Evolutionary conservation across 352 stramenopile genomes (phyloP).

Genomic region (Globisporangium middletonii): DNA sequence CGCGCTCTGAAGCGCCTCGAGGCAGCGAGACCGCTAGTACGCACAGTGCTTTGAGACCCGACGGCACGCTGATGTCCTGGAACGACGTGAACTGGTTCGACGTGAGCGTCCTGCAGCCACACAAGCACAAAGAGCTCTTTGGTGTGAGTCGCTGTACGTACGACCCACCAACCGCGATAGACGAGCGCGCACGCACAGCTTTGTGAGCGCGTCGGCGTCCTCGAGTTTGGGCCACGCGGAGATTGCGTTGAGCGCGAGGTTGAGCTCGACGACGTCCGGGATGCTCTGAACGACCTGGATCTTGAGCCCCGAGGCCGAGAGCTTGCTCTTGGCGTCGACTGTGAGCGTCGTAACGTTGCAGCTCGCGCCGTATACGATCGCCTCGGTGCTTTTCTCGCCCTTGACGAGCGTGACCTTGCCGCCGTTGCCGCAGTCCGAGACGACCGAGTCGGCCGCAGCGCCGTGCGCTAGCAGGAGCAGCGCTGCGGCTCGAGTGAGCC

Average conservation of each 20-base stretch:
- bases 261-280: conserved; percentile 42
- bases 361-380: conserved; percentile 26
- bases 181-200: conserved; percentile 25
- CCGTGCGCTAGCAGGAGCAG: not conserved
- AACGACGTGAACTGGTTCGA: conserved; percentile 44
- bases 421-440: conserved; percentile 22
- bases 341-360: conserved; percentile 28
- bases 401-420: conserved; percentile 37
- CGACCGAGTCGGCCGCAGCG: not conserved
- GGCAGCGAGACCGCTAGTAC: not conserved
- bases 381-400: conserved; percentile 21
- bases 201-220: conserved; percentile 23
- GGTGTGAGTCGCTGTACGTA: not conserved
- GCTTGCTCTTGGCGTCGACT: conserved; percentile 26
- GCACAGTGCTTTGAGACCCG: conserved; percentile 35
- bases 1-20: not conserved
- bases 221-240: conserved; percentile 23
- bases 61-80: conserved; percentile 30
- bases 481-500: conserved; percentile 3
- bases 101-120: conserved; percentile 33
- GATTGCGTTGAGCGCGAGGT: conserved; percentile 51
- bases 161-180: not conserved
- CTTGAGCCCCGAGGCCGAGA: conserved; percentile 29
- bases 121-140: not conserved
- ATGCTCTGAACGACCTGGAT: conserved; percentile 47